phyloP scores from a whole-genome alignment of 2,329 filamentous ascomycete species.

The Fusarium sacchari region DNA sequence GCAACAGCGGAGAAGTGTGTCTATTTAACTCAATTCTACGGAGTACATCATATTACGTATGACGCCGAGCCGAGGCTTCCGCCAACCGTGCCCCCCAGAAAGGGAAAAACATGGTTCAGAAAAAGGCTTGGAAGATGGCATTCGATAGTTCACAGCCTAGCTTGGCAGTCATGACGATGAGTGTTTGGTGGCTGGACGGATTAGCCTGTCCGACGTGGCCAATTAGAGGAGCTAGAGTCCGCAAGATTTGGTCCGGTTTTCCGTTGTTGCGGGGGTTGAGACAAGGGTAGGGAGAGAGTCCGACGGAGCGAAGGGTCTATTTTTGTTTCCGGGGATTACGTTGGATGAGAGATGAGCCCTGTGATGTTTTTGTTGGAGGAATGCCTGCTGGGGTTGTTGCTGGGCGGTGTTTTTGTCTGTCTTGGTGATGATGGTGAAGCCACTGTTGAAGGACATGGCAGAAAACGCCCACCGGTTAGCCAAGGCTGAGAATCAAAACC shows the following conservation, averaged over 20 bases:
- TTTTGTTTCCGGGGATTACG: background rate
- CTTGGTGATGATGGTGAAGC: background rate
- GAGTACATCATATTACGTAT: background rate
- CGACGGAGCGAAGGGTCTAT: background rate
- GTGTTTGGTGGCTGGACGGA: background rate
- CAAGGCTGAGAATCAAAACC: background rate
- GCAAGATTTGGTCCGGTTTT: background rate
- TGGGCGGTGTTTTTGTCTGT: background rate
- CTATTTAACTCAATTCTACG: background rate
- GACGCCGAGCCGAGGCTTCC: conserved; percentile 4
- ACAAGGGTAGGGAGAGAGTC: background rate
- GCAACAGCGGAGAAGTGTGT: background rate
- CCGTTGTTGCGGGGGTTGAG: background rate
- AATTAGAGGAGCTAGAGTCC: background rate
- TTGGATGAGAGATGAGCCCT: background rate
- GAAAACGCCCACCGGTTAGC: background rate
- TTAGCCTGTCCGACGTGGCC: background rate
- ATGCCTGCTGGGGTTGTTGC: background rate
- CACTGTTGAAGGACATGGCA: background rate
- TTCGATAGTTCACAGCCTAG: background rate
- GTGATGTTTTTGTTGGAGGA: background rate
- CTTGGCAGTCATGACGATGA: background rate
- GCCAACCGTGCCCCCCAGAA: background rate
- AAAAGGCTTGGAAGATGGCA: background rate
- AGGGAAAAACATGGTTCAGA: background rate